phyloP scores from a whole-genome alignment of 192 early-diverging fungal species.

The Coemansia javaensis region DNA sequence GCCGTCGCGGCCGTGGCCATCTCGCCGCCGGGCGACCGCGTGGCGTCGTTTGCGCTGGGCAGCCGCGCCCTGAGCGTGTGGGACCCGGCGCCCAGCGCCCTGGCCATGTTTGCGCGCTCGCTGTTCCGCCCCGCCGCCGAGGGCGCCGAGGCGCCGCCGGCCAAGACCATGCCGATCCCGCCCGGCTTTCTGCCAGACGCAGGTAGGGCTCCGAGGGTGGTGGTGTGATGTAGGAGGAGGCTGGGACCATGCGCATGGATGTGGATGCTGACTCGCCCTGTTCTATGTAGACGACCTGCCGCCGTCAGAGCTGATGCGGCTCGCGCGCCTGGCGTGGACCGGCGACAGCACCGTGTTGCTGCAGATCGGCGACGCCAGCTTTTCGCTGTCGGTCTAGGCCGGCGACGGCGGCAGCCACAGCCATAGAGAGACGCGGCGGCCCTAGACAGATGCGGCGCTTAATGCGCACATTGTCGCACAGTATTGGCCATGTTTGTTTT shows the following conservation, averaged over 20 bases:
- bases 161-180: conserved; percentile 42
- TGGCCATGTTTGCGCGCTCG: conserved; percentile 46
- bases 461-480: too few species aligned
- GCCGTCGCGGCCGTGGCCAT: conserved; percentile 39
- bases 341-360: conserved; percentile 34
- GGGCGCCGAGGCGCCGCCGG: conserved; percentile 15
- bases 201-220: conserved; percentile 16
- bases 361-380: conserved; percentile 39
- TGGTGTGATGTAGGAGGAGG: too few species aligned
- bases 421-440: not conserved
- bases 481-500: too few species aligned
- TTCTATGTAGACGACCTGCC: conserved; percentile 21
- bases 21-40: conserved; percentile 36
- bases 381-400: conserved; percentile 29
- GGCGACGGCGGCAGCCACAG: too few species aligned
- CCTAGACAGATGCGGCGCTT: too few species aligned
- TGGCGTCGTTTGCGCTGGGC: conserved; percentile 48
- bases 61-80: conserved; percentile 35
- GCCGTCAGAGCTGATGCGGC: conserved; percentile 7
- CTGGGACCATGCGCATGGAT: too few species aligned
- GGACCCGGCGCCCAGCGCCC: conserved; percentile 44
- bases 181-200: conserved; percentile 19
- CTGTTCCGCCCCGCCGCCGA: conserved; percentile 25
- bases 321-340: conserved; percentile 34
- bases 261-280: too few species aligned